Percentiles rank a stretch among this genome's conserved stretches.
These are phyloP conservation scores for Diplogelasinospora grovesii DNA, from an alignment of 495 filamentous ascomycete species.

Conservation along the genomic window DNA sequence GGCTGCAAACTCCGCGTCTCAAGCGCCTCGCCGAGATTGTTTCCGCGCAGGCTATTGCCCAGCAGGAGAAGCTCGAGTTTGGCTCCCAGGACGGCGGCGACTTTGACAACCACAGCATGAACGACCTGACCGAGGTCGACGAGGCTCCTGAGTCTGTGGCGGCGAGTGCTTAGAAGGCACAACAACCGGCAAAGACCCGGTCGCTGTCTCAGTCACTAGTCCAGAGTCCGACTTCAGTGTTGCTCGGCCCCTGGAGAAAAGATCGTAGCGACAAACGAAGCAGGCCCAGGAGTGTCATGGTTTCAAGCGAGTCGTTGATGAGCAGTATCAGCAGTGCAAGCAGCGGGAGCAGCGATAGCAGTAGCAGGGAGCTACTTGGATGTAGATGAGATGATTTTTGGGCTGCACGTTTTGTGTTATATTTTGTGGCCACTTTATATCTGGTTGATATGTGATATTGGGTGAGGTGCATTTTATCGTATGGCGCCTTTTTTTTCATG, in stretches of 20 bases:
- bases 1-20: slow-evolving; percentile 92
- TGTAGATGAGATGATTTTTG: too few species aligned
- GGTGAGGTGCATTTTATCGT: too few species aligned
- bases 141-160: slow-evolving; percentile 26
- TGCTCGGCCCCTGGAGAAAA: slow-evolving; percentile 16
- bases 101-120: slow-evolving; percentile 29
- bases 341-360: too few species aligned
- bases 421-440: too few species aligned
- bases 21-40: slow-evolving; percentile 97
- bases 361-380: too few species aligned
- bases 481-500: too few species aligned
- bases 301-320: neutral
- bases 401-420: too few species aligned
- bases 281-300: neutral
- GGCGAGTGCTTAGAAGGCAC: slow-evolving; percentile 27
- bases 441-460: too few species aligned
- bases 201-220: slow-evolving; percentile 1
- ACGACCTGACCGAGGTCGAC: slow-evolving; percentile 37
- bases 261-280: too few species aligned
- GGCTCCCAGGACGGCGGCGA: slow-evolving; percentile 30
- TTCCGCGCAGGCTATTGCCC: slow-evolving; percentile 86
- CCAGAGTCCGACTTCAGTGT: slow-evolving; percentile 9
- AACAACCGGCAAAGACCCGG: too few species aligned
- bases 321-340: neutral
- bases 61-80: slow-evolving; percentile 75